Evolutionary conservation across 768 basidiomycete genomes (phyloP).

Genomic region (Phylloporus sp.): DNA sequence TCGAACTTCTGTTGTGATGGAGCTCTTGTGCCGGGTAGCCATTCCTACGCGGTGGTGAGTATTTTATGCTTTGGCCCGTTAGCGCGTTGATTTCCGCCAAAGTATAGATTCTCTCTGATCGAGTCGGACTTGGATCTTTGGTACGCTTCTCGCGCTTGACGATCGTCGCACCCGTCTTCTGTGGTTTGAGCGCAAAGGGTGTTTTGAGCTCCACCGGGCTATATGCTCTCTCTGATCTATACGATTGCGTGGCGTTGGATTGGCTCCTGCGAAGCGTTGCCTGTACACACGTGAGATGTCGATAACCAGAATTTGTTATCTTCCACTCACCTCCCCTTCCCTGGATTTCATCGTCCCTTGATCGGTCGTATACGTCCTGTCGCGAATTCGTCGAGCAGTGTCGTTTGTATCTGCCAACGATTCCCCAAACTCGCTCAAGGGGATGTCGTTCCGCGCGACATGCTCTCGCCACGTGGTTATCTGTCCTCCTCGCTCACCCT

Average conservation of each 20-base stretch:
- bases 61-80: constrained; percentile 23
- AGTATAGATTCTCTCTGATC: constrained; percentile 34
- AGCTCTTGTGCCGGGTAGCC: constrained; percentile 8
- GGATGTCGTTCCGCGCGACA: constrained; percentile 37
- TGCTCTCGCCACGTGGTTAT: constrained; percentile 57
- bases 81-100: constrained; percentile 33
- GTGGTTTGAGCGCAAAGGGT: constrained; percentile 13
- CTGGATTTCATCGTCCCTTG: constrained; percentile 14
- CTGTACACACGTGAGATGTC: constrained; percentile 6
- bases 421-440: constrained; percentile 22
- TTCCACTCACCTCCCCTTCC: constrained; percentile 21
- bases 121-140: constrained; percentile 25
- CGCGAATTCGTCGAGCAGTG: constrained; percentile 10
- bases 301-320: neutral
- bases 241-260: constrained; percentile 21
- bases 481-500: constrained; percentile 27
- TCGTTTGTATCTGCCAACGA: constrained; percentile 11
- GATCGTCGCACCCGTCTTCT: constrained; percentile 9
- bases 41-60: constrained; percentile 21
- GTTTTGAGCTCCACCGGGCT: constrained; percentile 19
- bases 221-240: constrained; percentile 24
- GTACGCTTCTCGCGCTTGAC: constrained; percentile 18
- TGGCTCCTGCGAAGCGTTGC: constrained; percentile 18
- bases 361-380: constrained; percentile 9
- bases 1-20: constrained; percentile 14